A percentile compares a stretch with the other conserved stretches of the same genome.
Evolutionary conservation across 2,329 filamentous ascomycete species (phyloP).

Genomic region (Xylariaceae sp.): DNA sequence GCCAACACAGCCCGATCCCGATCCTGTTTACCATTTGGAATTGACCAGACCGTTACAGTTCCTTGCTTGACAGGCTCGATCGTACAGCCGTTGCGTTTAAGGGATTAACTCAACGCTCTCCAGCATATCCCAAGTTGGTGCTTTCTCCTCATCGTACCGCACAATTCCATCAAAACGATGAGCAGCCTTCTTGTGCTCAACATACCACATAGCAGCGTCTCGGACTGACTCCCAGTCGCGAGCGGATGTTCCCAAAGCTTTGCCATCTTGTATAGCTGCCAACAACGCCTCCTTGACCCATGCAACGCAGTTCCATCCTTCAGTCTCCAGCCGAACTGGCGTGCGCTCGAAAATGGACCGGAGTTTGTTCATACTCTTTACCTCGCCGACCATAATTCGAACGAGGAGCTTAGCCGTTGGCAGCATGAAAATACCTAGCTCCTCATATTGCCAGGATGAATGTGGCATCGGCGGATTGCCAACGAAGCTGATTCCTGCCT

Average conservation of each 20-base stretch:
- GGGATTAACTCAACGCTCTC: slow-evolving; percentile 18
- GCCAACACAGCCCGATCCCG: too few relatives aligned
- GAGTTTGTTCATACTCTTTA: slow-evolving; percentile 30
- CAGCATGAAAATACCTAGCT: too few relatives aligned
- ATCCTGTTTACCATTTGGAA: too few relatives aligned
- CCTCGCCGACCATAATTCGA: slow-evolving; percentile 32
- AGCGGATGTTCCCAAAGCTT: slow-evolving; percentile 33
- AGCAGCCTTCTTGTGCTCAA: slow-evolving; percentile 36
- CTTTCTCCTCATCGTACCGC: slow-evolving; percentile 31
- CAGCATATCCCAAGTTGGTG: slow-evolving; percentile 38
- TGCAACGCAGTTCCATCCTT: slow-evolving; percentile 41
- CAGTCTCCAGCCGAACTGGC: slow-evolving; percentile 28
- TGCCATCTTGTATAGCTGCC: slow-evolving; percentile 32
- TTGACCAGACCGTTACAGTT: too few relatives aligned
- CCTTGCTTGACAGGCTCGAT: too few relatives aligned
- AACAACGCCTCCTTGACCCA: slow-evolving; percentile 42
- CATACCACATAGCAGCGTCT: slow-evolving; percentile 38
- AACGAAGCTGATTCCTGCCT: too few relatives aligned
- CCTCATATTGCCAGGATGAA: too few relatives aligned
- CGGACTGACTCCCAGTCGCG: slow-evolving; percentile 36
- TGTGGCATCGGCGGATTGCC: too few relatives aligned
- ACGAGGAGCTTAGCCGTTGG: too few relatives aligned
- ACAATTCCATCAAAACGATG: slow-evolving; percentile 38
- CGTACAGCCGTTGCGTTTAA: neutral
- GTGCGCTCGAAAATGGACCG: slow-evolving; percentile 30